Evolutionary conservation across 2,329 filamentous ascomycete genomes (phyloP), one percentile per base, ranked within the genome.

Genomic region (Fusarium nelsonii): DNA sequence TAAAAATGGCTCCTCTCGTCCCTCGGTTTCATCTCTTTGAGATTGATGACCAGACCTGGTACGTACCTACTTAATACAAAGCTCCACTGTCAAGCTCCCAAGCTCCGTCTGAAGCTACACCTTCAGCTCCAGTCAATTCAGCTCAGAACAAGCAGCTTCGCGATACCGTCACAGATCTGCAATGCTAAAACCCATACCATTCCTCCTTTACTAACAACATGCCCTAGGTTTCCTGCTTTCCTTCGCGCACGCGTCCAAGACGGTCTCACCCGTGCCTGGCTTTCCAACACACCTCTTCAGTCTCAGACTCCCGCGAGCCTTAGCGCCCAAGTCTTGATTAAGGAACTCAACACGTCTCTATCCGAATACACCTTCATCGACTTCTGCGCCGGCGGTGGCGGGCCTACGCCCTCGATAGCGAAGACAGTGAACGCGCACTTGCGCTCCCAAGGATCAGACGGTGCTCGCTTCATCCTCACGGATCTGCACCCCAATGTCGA

Each of bases 331-430:
- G 79, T 87, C 20, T 84, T 93, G 45, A 81, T 84, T 39, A 78
- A 78, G 23, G 80, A 85, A 41, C 83, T 91, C 15, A 82, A 83
- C 36, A 63, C 74, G 7, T 74, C 80, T 28, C 80, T 87, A 2
- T 79, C 82, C 18, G 78, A 81, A 3, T 89, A 91, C 77, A 88
- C 85, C 18, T 89, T 91, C 71, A 85, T 94, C 65, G 92, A 94
- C 80, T 92, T 93, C 78, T 93, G 91, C 77, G 90, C 91, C 4
- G 92, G 92, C 52, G 89, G 86, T 15, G 92, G 92, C 40, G 91
- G 91, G 0, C 90, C 90, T 1, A 92, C 89, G 3, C 90, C 89
- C 1, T 81, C 80, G 39, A 88, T 92, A 51, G 90, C 91, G 77
- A 81, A 79, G 12, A 80, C 84, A 41, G 75, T 92, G 65, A 92